These are phyloP conservation scores for Helianthus tuberosus DNA, from an alignment of 129 eudicot species.

Conservation along the genomic window DNA sequence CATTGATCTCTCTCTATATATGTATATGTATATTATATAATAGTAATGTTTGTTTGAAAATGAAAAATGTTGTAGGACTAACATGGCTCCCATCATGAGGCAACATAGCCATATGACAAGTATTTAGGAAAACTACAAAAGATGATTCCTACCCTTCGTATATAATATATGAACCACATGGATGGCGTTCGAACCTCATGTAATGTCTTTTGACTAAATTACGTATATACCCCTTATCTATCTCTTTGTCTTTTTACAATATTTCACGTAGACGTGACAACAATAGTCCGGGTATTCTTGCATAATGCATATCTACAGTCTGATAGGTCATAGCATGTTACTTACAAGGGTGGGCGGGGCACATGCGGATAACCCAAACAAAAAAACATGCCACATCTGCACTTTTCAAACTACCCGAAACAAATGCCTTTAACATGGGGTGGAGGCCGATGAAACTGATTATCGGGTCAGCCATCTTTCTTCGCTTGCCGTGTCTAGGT, in stretches of 20 bases:
- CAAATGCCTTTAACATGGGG: too few species aligned
- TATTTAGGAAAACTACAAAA: conserved; percentile 38
- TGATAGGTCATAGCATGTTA: not conserved
- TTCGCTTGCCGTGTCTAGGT: too few species aligned
- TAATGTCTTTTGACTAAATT: conserved; percentile 21
- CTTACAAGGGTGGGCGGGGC: too few species aligned
- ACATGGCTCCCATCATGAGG: conserved; percentile 50
- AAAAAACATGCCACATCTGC: too few species aligned
- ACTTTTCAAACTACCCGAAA: too few species aligned
- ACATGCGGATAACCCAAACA: too few species aligned
- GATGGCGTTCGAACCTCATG: conserved; percentile 32
- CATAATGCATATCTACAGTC: not conserved
- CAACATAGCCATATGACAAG: conserved; percentile 53
- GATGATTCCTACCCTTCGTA: conserved; percentile 31
- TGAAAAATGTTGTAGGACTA: conserved; percentile 17
- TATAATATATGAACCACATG: conserved; percentile 39
- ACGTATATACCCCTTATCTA: not conserved
- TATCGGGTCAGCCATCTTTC: too few species aligned
- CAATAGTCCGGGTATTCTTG: not conserved
- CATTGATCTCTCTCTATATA: not conserved
- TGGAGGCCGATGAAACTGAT: too few species aligned
- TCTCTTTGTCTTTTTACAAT: not conserved
- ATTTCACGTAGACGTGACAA: not conserved
- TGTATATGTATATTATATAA: conserved; percentile 3
- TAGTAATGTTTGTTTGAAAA: conserved; percentile 22